A percentile compares a stretch with the other conserved stretches of the same genome.
phyloP scores from a whole-genome alignment of 2,329 filamentous ascomycete genomes.

The Apiospora saccharicola region DNA sequence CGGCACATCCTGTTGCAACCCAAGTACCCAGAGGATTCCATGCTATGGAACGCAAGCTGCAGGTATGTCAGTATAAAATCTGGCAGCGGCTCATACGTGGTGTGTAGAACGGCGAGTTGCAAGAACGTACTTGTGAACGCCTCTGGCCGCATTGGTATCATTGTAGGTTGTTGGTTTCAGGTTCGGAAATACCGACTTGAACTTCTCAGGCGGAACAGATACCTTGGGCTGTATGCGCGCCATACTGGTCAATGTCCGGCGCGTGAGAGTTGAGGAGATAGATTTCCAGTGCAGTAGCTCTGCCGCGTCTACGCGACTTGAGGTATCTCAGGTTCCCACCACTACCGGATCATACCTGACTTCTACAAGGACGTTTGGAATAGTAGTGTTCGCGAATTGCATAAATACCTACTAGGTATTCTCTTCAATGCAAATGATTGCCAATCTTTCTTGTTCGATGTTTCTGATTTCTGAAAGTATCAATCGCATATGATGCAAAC shows the following conservation, averaged over 20 bases:
- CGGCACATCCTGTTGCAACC: slow-evolving; percentile 80
- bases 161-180: slow-evolving; percentile 44
- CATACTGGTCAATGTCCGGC: slow-evolving; percentile 31
- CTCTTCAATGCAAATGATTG: neutral
- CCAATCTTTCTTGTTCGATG: neutral
- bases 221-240: slow-evolving; percentile 38
- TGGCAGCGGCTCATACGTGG: neutral
- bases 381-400: neutral
- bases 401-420: neutral
- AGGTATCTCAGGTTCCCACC: too few species aligned
- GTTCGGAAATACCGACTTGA: slow-evolving; percentile 42
- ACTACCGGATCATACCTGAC: neutral
- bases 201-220: slow-evolving; percentile 43
- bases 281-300: neutral
- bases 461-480: slow-evolving; percentile 12
- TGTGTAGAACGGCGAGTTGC: neutral
- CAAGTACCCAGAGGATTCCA: slow-evolving; percentile 89
- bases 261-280: neutral
- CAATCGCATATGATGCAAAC: neutral
- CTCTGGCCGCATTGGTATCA: slow-evolving; percentile 40
- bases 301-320: neutral
- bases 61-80: neutral
- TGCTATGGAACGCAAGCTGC: slow-evolving; percentile 79
- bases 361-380: neutral
- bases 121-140: slow-evolving; percentile 41